phyloP scores from a whole-genome alignment of 306 rosid genomes.

The Rubus parviflorus region DNA sequence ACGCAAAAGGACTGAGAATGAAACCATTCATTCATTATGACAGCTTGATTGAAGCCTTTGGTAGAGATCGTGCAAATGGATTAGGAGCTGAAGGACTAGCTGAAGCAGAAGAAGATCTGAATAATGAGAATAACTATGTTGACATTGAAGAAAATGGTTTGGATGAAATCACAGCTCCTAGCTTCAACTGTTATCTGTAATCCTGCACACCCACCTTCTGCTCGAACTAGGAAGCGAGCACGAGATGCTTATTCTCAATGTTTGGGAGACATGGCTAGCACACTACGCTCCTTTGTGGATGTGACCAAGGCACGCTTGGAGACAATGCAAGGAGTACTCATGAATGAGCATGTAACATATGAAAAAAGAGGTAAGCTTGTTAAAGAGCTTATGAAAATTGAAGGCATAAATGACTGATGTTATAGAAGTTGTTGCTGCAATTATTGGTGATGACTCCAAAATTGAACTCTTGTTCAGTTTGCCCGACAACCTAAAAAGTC shows the following conservation, averaged over 20 bases:
- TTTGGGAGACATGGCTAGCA: neutral
- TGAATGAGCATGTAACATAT: too few species aligned
- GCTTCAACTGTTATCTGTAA: neutral
- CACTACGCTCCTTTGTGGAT: neutral
- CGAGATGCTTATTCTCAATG: neutral
- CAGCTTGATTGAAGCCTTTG: neutral
- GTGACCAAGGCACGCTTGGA: slow-evolving; percentile 8
- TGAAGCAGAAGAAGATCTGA: neutral
- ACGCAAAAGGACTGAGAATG: neutral
- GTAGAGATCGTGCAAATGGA: neutral
- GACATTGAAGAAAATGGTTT: neutral
- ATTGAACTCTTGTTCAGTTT: too few species aligned
- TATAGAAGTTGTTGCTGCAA: too few species aligned
- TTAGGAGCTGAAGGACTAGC: neutral
- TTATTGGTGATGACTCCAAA: too few species aligned
- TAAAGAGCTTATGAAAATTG: too few species aligned
- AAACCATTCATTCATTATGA: slow-evolving; percentile 7
- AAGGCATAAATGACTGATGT: too few species aligned
- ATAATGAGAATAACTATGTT: neutral
- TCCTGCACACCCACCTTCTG: neutral
- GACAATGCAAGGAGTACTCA: neutral
- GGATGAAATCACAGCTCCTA: neutral
- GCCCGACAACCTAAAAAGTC: too few species aligned
- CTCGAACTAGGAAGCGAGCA: neutral
- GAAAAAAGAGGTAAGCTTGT: too few species aligned